Evolutionary conservation across 345 rosid species (phyloP).

Genomic region (Conringia planisiliqua): DNA sequence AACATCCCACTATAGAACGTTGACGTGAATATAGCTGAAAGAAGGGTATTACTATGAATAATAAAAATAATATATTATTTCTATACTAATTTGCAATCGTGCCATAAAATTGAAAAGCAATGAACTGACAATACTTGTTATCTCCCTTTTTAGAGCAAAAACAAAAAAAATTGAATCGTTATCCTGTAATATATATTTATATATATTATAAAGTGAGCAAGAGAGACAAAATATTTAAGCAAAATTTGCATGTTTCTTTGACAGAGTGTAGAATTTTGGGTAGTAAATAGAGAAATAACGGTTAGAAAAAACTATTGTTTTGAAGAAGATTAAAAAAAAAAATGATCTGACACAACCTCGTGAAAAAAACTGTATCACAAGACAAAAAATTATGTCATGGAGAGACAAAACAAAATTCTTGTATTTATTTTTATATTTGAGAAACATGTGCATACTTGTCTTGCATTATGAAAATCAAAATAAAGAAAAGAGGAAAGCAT

Average conservation of each 20-base stretch:
- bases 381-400: conserved; percentile 34
- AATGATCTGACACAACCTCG: conserved; percentile 69
- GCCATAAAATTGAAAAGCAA: too few species aligned
- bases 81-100: too few species aligned
- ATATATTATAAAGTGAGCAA: too few species aligned
- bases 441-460: not conserved
- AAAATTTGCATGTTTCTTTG: not conserved
- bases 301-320: not conserved
- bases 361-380: conserved; percentile 52
- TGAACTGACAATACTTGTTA: too few species aligned
- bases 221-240: too few species aligned
- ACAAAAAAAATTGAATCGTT: too few species aligned
- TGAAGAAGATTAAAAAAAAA: too few species aligned
- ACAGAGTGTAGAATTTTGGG: not conserved
- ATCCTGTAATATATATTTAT: too few species aligned
- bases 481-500: not conserved
- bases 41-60: not conserved
- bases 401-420: conserved; percentile 16
- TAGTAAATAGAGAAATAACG: not conserved
- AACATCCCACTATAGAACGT: not conserved
- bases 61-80: not conserved
- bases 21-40: not conserved
- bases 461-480: not conserved
- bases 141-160: too few species aligned
- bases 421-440: not conserved